These are phyloP conservation scores for Dictyostelium discoideum DNA, from an alignment of 78 protist species.

Conservation along the genomic window dicty_2.7 NC_007090.3:2058501-2059000, in stretches of 20 bases:
- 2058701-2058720: constrained; percentile 45
- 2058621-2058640: not conserved
- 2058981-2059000: not conserved
- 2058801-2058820: constrained; percentile 58
- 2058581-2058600: not conserved
- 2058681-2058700: not conserved
- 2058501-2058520: not conserved
- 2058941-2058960: not conserved
- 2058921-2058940: not conserved
- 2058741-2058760: not conserved
- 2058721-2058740: constrained; percentile 24
- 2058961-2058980: not conserved
- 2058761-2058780: not conserved
- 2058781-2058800: constrained; percentile 36
- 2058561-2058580: constrained; percentile 17
- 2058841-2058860: not conserved
- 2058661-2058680: constrained; percentile 1
- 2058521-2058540: constrained; percentile 3
- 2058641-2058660: constrained; percentile 35
- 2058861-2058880: constrained; percentile 20
- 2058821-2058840: constrained; percentile 53
- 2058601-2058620: not conserved
- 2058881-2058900: not conserved
- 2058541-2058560: not conserved
- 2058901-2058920: not conserved